Percentiles rank a stretch among this genome's conserved stretches.
phyloP scores from a whole-genome alignment of 768 basidiomycete genomes.

The Tricholoma flavovirens region DNA sequence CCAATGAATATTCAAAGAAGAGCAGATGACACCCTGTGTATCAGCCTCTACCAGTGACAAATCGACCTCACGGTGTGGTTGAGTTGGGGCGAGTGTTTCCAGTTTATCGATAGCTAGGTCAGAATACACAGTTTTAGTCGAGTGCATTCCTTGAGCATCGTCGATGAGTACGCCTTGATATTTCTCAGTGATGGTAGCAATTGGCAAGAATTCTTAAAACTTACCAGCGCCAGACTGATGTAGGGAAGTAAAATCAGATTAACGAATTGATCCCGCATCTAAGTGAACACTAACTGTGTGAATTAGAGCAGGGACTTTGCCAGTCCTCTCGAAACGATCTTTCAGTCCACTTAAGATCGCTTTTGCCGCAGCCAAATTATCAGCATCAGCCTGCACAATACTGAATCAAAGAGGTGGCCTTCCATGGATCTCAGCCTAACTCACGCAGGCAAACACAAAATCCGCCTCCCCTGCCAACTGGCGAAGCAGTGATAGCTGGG shows the following conservation, averaged over 20 bases:
- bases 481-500: conserved; percentile 33
- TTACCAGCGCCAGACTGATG: conserved; percentile 30
- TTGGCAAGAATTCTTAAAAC: background rate
- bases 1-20: background rate
- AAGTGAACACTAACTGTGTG: conserved; percentile 34
- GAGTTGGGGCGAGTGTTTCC: conserved; percentile 37
- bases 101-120: conserved; percentile 44
- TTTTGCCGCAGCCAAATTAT: conserved; percentile 31
- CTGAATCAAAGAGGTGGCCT: background rate
- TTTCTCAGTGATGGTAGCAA: background rate
- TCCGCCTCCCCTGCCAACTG: conserved; percentile 39
- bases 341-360: conserved; percentile 35
- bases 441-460: conserved; percentile 38
- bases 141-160: conserved; percentile 35
- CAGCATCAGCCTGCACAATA: conserved; percentile 29
- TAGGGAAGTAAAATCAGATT: background rate
- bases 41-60: conserved; percentile 41
- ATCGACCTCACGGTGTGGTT: conserved; percentile 47
- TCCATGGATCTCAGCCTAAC: conserved; percentile 2
- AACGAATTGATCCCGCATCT: background rate
- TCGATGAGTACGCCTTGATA: conserved; percentile 34
- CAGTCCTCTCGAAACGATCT: conserved; percentile 27
- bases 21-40: conserved; percentile 31
- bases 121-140: conserved; percentile 36
- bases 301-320: conserved; percentile 29